Evolutionary conservation across 306 rosid species (phyloP), one percentile per base, ranked within the genome.

Genomic region (Mucuna pruriens): DNA sequence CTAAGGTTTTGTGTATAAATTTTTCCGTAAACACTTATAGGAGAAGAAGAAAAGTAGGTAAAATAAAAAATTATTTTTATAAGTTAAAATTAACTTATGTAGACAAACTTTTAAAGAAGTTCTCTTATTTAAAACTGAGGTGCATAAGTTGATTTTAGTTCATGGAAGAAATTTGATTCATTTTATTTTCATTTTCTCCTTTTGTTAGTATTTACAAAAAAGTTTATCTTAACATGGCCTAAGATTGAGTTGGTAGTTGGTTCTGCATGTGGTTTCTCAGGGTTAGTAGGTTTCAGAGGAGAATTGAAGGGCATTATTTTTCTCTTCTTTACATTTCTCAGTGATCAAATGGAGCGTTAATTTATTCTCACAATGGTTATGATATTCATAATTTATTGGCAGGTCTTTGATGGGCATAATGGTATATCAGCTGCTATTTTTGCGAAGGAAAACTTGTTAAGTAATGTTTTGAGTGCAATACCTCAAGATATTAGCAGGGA

Each of bases 401-500:
- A 95, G 99, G 87, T 95, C 73, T 95, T 95, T 87, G 99, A 95
- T 51, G 99, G 99, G 84, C 99, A 95, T 80, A 93, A 95, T 39
- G 99, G 99, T 57, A 89, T 93, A 80, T 95, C 99, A 22, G 99
- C 99, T 58, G 99, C 99, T 74, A 89, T 95, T 78, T 95, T 88
- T 82, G 84, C 97, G 0, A 95, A 91, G 85, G 99, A 95, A 83
- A 92, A 86, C 66, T 78, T 95, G 81, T 82, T 95, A 79, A 88
- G 52, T 54, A 93, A 95, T 82, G 92, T 95, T 65, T 83, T 95
- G 90, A 93, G 94, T 86, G 99, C 98, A 74, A 88, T 95, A 82
- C 97, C 99, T 0, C 96, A 88, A 89, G 99, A 92, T 82, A 83
- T 79, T 81, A 90, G 91, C 84, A 87, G 99, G 89, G 97, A 93